A percentile compares a stretch with the other conserved stretches of the same genome.
Conservation (phyloP, 352 stramenopile species). For the Phytophthora ramorum region DNA sequence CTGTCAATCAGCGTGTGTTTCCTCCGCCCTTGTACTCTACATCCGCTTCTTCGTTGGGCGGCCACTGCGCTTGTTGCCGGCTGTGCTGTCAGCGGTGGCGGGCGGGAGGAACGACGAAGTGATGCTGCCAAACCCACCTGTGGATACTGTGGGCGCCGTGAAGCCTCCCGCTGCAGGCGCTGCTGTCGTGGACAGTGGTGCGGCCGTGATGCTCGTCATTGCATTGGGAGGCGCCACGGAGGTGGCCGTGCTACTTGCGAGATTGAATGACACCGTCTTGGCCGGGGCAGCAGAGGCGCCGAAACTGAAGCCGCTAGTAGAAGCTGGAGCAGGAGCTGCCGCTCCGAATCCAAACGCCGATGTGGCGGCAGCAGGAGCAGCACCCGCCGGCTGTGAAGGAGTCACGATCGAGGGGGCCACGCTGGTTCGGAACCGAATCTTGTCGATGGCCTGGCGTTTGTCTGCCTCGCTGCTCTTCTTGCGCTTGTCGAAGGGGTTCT, state of each 20-base stretch:
- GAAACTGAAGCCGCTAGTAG: constrained; percentile 54
- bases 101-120: constrained; percentile 56
- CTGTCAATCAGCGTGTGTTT: neutral
- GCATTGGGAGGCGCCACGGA: constrained; percentile 30
- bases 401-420: constrained; percentile 74
- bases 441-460: constrained; percentile 71
- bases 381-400: constrained; percentile 16
- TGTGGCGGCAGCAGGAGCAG: constrained; percentile 24
- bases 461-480: constrained; percentile 76
- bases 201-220: constrained; percentile 31
- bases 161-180: constrained; percentile 39
- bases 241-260: constrained; percentile 37
- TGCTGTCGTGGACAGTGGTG: constrained; percentile 16
- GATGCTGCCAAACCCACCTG: constrained; percentile 56
- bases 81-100: constrained; percentile 16
- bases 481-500: constrained; percentile 82
- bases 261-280: constrained; percentile 75
- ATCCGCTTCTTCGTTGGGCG: constrained; percentile 60
- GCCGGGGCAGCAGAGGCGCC: constrained; percentile 40
- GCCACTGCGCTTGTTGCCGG: constrained; percentile 42
- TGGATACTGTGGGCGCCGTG: constrained; percentile 37
- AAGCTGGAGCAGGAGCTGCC: constrained; percentile 22
- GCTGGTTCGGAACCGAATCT: constrained; percentile 80
- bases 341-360: constrained; percentile 59
- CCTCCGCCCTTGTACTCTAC: constrained; percentile 15